A percentile compares a stretch with the other conserved stretches of the same genome.
phyloP scores from a whole-genome alignment of 2,329 filamentous ascomycete genomes.

The Verticillium dahliae region DNA sequence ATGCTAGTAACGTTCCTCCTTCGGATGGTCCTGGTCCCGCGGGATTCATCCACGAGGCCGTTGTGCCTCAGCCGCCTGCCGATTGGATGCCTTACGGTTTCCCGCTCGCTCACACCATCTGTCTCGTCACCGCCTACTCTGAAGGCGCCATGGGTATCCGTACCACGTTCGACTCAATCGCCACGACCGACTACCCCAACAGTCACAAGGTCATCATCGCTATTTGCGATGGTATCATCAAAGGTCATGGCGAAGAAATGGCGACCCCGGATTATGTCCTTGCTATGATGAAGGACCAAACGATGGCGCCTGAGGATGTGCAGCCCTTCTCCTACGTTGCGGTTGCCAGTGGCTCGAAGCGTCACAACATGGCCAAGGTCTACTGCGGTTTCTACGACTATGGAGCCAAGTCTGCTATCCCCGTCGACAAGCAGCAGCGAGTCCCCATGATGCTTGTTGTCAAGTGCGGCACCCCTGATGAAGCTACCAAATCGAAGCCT shows the following conservation, averaged over 20 bases:
- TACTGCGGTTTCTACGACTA: conserved; percentile 99
- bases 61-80: conserved; percentile 90
- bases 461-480: conserved; percentile 90
- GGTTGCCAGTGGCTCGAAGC: conserved; percentile 89
- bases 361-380: conserved; percentile 99
- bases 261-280: conserved; percentile 88
- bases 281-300: conserved; percentile 90
- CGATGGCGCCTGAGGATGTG: conserved; percentile 73
- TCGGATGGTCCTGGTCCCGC: conserved; percentile 72
- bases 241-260: conserved; percentile 80
- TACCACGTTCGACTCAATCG: conserved; percentile 91
- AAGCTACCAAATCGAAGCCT: conserved; percentile 74
- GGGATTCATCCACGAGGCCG: conserved; percentile 93
- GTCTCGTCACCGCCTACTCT: conserved; percentile 92
- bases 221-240: conserved; percentile 96
- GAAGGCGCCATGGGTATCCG: conserved; percentile 90
- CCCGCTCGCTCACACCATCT: conserved; percentile 88
- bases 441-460: conserved; percentile 97
- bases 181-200: conserved; percentile 97
- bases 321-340: conserved; percentile 92
- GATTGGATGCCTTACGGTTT: conserved; percentile 98
- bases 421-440: conserved; percentile 82
- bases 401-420: conserved; percentile 71
- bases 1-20: conserved; percentile 44
- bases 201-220: conserved; percentile 97